These are phyloP conservation scores for Euclidium syriacum DNA, from an alignment of 345 rosid genomes.

Conservation along the genomic window DNA sequence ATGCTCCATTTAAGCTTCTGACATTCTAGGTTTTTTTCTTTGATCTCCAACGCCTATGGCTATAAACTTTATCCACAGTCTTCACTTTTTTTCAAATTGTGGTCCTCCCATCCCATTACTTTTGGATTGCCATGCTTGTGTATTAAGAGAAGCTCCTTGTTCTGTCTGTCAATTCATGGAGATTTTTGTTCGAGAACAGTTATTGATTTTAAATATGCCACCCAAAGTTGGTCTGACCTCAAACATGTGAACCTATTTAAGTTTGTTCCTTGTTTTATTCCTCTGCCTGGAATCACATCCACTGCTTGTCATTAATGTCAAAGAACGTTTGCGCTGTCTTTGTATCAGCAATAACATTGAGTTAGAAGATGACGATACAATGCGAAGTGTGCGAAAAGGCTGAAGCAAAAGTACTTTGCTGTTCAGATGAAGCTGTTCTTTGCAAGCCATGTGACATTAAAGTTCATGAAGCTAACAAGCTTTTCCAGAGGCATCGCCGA, in stretches of 20 bases:
- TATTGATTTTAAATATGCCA: slow-evolving; percentile 26
- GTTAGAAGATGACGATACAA: slow-evolving; percentile 31
- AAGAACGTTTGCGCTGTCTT: background rate
- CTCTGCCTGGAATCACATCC: slow-evolving; percentile 1
- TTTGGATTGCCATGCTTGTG: slow-evolving; percentile 27
- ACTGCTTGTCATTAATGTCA: background rate
- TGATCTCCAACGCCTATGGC: slow-evolving; percentile 18
- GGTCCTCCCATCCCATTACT: slow-evolving; percentile 28
- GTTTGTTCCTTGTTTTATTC: slow-evolving; percentile 10
- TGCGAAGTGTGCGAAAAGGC: slow-evolving; percentile 38
- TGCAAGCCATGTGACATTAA: slow-evolving; percentile 37
- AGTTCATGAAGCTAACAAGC: slow-evolving; percentile 36
- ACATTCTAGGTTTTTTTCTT: background rate
- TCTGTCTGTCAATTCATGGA: slow-evolving; percentile 12
- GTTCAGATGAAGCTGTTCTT: slow-evolving; percentile 40
- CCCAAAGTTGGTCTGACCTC: slow-evolving; percentile 26
- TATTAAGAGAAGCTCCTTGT: slow-evolving; percentile 13
- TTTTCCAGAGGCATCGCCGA: slow-evolving; percentile 33
- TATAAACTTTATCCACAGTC: slow-evolving; percentile 10
- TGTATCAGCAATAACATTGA: background rate
- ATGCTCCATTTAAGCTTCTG: slow-evolving; percentile 17
- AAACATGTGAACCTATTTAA: slow-evolving; percentile 29
- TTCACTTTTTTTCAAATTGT: slow-evolving; percentile 6
- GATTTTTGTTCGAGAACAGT: slow-evolving; percentile 17
- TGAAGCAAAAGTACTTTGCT: slow-evolving; percentile 40